Conservation (phyloP, 2,329 filamentous ascomycete genomes). For the Orbilia blumenaviensis region DNA sequence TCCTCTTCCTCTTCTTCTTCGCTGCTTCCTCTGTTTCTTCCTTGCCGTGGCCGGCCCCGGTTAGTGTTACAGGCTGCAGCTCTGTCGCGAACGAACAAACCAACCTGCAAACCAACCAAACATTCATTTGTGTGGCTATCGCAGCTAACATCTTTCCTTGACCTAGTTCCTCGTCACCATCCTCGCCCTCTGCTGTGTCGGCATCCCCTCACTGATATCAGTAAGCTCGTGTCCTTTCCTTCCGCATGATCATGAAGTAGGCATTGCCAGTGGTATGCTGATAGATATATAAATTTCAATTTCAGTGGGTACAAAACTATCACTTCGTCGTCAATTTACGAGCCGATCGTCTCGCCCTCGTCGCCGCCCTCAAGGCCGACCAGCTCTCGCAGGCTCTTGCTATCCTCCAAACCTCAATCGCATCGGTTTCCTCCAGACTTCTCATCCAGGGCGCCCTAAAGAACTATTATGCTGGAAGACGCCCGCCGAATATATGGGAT, state of each 20-base stretch:
- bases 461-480: constrained; percentile 66
- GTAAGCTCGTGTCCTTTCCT: constrained; percentile 56
- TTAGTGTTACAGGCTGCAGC: not conserved
- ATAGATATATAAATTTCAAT: constrained; percentile 61
- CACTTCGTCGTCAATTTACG: constrained; percentile 69
- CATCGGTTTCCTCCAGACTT: constrained; percentile 74
- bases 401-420: constrained; percentile 78
- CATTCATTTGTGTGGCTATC: no score
- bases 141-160: not conserved
- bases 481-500: constrained; percentile 67
- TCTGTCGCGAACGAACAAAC: no score
- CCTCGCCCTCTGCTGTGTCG: constrained; percentile 76
- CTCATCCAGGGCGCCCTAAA: constrained; percentile 68
- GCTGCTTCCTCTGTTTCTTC: not conserved
- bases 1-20: no score
- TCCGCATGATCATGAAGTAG: not conserved
- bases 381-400: constrained; percentile 81
- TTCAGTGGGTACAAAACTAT: constrained; percentile 71
- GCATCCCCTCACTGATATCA: constrained; percentile 78
- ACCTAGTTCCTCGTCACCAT: constrained; percentile 71
- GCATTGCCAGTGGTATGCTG: no score
- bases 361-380: constrained; percentile 85
- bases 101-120: no score
- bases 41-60: no score
- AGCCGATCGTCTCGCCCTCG: constrained; percentile 73